phyloP scores from a whole-genome alignment of 176 grass and related monocot species.

The Triticum turgidum region DNA sequence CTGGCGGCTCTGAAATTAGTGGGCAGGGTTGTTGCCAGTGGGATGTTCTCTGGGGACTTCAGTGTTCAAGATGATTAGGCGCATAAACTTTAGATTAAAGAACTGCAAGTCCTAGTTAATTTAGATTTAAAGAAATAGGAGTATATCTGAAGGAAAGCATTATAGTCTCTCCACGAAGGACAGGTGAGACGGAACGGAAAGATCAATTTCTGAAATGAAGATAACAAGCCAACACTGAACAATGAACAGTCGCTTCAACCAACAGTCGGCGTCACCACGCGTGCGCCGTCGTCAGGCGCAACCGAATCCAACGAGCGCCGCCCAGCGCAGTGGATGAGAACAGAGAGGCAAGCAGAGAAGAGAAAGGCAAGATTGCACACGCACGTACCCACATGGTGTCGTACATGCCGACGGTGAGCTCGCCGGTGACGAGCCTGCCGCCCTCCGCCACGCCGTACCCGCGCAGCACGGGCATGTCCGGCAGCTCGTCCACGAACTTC shows the following conservation, averaged over 20 bases:
- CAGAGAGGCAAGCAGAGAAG: background rate
- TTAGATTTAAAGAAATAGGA: too few relatives aligned
- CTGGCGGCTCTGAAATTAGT: background rate
- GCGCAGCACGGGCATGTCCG: conserved; percentile 64
- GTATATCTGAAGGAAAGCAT: too few relatives aligned
- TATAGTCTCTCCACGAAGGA: too few relatives aligned
- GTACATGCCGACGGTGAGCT: conserved; percentile 90
- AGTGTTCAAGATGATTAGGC: background rate
- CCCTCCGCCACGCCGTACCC: conserved; percentile 36
- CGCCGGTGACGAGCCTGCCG: conserved; percentile 63
- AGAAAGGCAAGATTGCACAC: background rate
- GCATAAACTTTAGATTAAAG: too few relatives aligned
- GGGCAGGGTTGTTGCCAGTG: background rate
- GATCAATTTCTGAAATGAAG: too few relatives aligned
- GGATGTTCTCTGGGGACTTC: background rate
- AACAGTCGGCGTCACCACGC: background rate
- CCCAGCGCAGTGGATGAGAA: background rate
- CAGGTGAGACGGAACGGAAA: too few relatives aligned
- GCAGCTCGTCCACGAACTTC: conserved; percentile 95
- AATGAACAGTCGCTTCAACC: background rate
- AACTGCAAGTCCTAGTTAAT: too few relatives aligned
- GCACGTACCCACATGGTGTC: conserved; percentile 88
- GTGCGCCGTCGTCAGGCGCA: background rate
- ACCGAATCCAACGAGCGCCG: background rate
- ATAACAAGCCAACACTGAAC: background rate